Base-by-base conservation (phyloP, 805 yeast genomes). In the Ogataea salicorniae region DNA sequence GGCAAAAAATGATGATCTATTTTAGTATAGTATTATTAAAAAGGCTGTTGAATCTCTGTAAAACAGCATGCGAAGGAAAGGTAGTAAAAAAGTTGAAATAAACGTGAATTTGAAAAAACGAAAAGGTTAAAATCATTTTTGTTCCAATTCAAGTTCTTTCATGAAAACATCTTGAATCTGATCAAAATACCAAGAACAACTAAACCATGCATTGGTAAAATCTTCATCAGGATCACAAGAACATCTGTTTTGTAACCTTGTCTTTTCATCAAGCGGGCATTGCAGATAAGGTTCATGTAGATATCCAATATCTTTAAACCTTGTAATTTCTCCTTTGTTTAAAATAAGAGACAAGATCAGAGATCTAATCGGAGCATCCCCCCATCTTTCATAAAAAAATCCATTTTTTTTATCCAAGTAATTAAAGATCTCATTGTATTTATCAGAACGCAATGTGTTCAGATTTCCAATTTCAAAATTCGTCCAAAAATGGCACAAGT, bases 281-380 rank as follows among this genome's bases (percentile, higher is more conserved):
- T 82, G 81, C 54, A 76, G 67, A 75, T 82, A 87, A 14, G 95
- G 95, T 33, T 74, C 80, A 66, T 88, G 96, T 66, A 59, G 81
- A 65, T 88, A 88, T 26, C 95, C 95, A 47, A 88, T 74, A 55
- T 87, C 90, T 46, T 76, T 80, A 61, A 89, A 87, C 69, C 85
- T 75, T 58, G 86, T 90, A 45, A 89, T 73, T 57, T 82, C 72
- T 49, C 79, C 80, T 46, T 83, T 79, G 79, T 44, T 88, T 86
- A 59, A 82, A 72, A 64, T 84, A 84, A 53, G 74, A 77, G 69
- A 88, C 81, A 74, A 79, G 71, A 66, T 87, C 47, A 83, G 66
- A 84, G 58, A 86, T 66, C 67, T 79, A 68, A 87, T 80, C 23
- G 96, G 96, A 7, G 95, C 96, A 66, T 88, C 96, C 48, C 96